Evolutionary conservation across 2,329 filamentous ascomycete species (phyloP).

Genomic region (Camillea tinctor): DNA sequence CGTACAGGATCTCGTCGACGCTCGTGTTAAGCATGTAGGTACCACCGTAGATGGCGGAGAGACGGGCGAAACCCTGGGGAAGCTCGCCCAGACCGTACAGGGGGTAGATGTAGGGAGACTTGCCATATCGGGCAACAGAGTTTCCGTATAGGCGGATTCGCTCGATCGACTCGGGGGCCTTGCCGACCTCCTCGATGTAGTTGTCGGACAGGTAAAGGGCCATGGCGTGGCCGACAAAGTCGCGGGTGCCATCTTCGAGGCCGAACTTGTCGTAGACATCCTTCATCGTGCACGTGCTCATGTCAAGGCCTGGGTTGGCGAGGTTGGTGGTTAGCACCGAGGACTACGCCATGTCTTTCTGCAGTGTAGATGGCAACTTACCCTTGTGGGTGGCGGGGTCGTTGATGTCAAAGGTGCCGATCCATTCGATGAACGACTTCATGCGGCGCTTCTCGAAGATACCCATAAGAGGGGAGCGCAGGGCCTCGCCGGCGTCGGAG

Average conservation of each 20-base stretch:
- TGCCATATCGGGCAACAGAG: slow-evolving; percentile 95
- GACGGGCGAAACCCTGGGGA: slow-evolving; percentile 93
- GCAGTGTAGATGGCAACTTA: slow-evolving; percentile 40
- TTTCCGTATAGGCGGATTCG: slow-evolving; percentile 96
- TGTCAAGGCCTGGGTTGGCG: slow-evolving; percentile 66
- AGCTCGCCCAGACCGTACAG: slow-evolving; percentile 96
- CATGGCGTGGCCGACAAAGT: slow-evolving; percentile 99
- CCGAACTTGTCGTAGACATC: slow-evolving; percentile 99
- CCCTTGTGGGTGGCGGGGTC: slow-evolving; percentile 88
- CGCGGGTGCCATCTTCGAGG: slow-evolving; percentile 82
- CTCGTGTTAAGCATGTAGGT: slow-evolving; percentile 99
- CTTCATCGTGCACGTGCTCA: slow-evolving; percentile 83
- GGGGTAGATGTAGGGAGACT: slow-evolving; percentile 99
- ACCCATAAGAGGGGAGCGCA: slow-evolving; percentile 92
- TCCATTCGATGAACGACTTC: slow-evolving; percentile 95
- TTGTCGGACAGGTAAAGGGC: slow-evolving; percentile 89
- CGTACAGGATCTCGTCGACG: slow-evolving; percentile 86
- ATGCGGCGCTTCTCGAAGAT: slow-evolving; percentile 97
- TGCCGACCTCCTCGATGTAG: slow-evolving; percentile 73
- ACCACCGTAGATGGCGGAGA: slow-evolving; percentile 97
- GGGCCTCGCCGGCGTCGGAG: slow-evolving; percentile 84
- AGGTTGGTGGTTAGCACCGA: background rate
- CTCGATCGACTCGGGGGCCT: slow-evolving; percentile 80
- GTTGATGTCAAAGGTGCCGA: slow-evolving; percentile 79
- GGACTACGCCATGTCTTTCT: background rate